Evolutionary conservation across 768 basidiomycete species (phyloP).

Genomic region (Cystofilobasidium bisporidii): DNA sequence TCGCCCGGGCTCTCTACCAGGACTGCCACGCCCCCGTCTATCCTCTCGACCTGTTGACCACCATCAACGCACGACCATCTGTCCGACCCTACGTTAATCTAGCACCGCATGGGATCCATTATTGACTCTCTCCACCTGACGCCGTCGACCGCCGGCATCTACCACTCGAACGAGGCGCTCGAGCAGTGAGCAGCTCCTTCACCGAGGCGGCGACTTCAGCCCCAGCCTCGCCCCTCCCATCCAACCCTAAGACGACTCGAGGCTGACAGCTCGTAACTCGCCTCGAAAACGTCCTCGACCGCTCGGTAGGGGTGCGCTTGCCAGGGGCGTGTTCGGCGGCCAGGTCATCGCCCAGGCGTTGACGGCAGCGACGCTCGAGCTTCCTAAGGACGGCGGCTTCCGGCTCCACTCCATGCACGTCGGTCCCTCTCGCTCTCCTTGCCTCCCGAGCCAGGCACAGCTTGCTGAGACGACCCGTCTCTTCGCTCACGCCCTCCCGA

Average conservation of each 20-base stretch:
- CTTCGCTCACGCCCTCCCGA: neutral
- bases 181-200: neutral
- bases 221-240: neutral
- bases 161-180: slow-evolving; percentile 7
- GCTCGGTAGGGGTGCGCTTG: slow-evolving; percentile 30
- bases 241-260: no score
- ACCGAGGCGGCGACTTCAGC: neutral
- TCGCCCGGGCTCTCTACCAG: no score
- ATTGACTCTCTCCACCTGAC: slow-evolving; percentile 27
- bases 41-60: no score
- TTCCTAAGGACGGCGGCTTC: neutral
- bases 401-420: slow-evolving; percentile 11
- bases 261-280: neutral
- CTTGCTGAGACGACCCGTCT: no score
- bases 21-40: no score
- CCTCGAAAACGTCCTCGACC: neutral
- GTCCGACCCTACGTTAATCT: no score
- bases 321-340: slow-evolving; percentile 73
- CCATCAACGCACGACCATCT: no score
- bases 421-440: neutral
- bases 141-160: slow-evolving; percentile 23
- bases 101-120: slow-evolving; percentile 21
- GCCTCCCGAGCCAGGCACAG: neutral
- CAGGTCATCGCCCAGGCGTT: slow-evolving; percentile 75
- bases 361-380: slow-evolving; percentile 59